Conservation (phyloP, 2,329 filamentous ascomycete species). For the Fusarium avenaceum region DNA sequence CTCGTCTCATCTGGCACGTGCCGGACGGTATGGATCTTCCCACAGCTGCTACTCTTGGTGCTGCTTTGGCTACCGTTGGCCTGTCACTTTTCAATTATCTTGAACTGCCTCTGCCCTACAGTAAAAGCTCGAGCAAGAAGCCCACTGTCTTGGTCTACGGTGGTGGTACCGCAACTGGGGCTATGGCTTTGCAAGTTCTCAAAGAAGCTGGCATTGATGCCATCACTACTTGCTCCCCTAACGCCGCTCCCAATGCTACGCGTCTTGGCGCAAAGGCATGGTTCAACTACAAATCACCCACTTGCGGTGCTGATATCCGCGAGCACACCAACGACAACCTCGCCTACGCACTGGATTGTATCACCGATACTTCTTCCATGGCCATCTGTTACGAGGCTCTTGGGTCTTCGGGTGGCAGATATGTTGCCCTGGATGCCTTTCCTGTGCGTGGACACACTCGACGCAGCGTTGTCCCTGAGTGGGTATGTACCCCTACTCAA, state of each 20-base stretch:
- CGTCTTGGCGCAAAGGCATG: constrained; percentile 5
- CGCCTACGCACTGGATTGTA: background rate
- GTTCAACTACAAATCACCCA: constrained; percentile 7
- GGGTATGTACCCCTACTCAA: constrained; percentile 5
- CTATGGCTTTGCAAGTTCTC: constrained; percentile 9
- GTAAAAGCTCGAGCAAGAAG: background rate
- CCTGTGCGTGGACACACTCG: constrained; percentile 7
- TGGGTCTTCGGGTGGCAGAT: background rate
- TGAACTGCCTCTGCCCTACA: background rate
- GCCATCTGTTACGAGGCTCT: constrained; percentile 1
- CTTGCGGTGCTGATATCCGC: constrained; percentile 5
- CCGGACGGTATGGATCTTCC: background rate
- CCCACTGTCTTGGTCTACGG: constrained; percentile 23
- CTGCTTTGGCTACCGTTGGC: constrained; percentile 1
- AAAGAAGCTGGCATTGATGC: constrained; percentile 1
- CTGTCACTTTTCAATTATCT: constrained; percentile 2
- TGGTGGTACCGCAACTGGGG: constrained; percentile 17
- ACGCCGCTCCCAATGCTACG: background rate
- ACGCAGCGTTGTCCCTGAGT: constrained; percentile 5
- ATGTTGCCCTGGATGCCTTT: constrained; percentile 5
- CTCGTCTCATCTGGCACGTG: constrained; percentile 2
- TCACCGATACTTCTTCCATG: constrained; percentile 4
- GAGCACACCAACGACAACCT: background rate
- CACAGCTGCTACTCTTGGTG: background rate
- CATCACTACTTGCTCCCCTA: constrained; percentile 16